Evolutionary conservation across 164 flowering plant genomes (phyloP), one percentile per base, ranked within the genome.

Genomic region (Berberis vulgaris): DNA sequence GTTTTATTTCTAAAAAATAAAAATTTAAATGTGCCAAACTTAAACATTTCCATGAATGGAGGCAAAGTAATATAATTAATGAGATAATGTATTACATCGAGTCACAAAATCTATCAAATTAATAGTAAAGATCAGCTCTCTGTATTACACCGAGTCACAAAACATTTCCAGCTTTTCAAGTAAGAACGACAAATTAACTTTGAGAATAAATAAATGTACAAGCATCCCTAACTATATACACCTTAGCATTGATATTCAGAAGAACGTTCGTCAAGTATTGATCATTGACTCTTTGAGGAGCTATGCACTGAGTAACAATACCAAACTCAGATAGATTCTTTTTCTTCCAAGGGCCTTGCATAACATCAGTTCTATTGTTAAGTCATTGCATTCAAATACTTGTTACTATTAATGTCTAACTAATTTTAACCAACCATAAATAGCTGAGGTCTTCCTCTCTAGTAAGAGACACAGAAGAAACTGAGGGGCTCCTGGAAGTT

Each of bases 251-350:
- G 43, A 76, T 76, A 58, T 76, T 76, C 61, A 76, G 53, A 1
- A 91, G 86, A 13, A 86, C 79, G 73, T 94, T 94, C 0, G 96
- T 87, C 0, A 95, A 74, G 47, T 73, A 73, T 54, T 73, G 79
- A 53, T 76, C 77, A 65, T 73, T 73, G 6, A 73, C 60, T n/a
- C 78, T 82, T 1, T 56, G 63, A 2, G 97, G 97, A 40, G 96
- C 88, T 55, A 95, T 82, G 72, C 99, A 95, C 62, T 95, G 99
- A 7, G 97, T 95, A 2, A 83, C 83, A 57, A 91, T 77, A 7
- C 97, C 99, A 73, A 75, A 70, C 0, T 95, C 96, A 0, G 94
- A 81, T 40, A 76, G 69, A 43, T 60, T 62, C 50, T 68, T 76
- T 49, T 46, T 65, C 63, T 76, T 76, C 79, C 79, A 73, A 9